phyloP scores from a whole-genome alignment of 768 basidiomycete species.

The Collybiopsis confluens region DNA sequence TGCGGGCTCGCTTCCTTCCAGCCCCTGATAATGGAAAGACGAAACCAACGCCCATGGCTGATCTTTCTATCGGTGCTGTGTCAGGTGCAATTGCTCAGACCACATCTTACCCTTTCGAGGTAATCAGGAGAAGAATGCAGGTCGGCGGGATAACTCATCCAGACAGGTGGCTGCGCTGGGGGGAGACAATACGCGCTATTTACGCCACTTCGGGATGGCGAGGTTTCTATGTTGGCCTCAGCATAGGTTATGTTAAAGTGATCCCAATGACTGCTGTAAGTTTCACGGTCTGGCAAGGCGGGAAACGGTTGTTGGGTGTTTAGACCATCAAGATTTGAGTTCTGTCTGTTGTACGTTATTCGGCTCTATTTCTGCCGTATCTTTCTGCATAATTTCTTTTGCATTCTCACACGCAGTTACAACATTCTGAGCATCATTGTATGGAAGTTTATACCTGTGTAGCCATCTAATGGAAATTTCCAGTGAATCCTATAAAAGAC shows the following conservation, averaged over 20 bases:
- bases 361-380: not conserved
- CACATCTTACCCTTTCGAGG: constrained; percentile 91
- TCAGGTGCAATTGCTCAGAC: constrained; percentile 87
- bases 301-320: constrained; percentile 23
- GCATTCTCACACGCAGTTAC: not conserved
- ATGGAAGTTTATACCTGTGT: not conserved
- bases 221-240: constrained; percentile 89
- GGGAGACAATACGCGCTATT: constrained; percentile 68
- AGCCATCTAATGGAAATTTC: not conserved
- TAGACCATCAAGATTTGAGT: constrained; percentile 12
- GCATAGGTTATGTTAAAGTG: constrained; percentile 91
- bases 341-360: constrained; percentile 9
- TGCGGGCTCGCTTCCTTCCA: constrained; percentile 57
- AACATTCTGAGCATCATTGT: not conserved
- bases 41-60: constrained; percentile 46
- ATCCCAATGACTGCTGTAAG: constrained; percentile 95
- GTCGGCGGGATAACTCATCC: constrained; percentile 83
- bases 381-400: not conserved
- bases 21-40: constrained; percentile 30
- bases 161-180: constrained; percentile 73
- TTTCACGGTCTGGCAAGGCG: constrained; percentile 81
- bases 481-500: not conserved
- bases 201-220: constrained; percentile 70
- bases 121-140: constrained; percentile 84
- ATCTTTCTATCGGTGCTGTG: constrained; percentile 80